Evolutionary conservation across 495 filamentous ascomycete genomes (phyloP).

Genomic region (Alectoria sarmentosa): DNA sequence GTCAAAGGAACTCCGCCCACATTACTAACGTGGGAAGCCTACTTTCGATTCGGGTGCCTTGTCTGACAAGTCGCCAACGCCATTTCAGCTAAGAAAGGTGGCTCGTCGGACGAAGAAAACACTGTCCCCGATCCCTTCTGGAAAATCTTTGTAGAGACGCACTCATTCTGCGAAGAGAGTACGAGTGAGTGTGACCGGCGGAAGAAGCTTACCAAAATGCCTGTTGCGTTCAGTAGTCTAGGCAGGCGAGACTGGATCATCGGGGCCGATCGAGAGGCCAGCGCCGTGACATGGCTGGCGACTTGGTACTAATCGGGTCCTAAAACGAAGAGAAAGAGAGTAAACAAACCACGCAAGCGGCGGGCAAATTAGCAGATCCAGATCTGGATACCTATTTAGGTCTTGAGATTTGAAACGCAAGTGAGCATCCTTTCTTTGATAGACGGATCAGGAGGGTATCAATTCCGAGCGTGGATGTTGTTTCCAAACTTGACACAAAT

Average conservation of each 20-base stretch:
- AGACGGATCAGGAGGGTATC: neutral
- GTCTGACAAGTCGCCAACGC: neutral
- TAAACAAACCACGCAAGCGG: neutral
- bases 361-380: neutral
- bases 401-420: neutral
- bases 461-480: neutral
- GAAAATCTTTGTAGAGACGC: neutral
- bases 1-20: neutral
- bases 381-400: neutral
- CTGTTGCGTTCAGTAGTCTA: neutral
- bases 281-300: neutral
- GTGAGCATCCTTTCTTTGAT: neutral
- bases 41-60: neutral
- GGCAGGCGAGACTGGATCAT: neutral
- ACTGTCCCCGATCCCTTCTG: neutral
- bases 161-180: neutral
- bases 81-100: neutral
- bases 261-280: neutral
- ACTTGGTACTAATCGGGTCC: neutral
- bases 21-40: neutral
- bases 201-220: neutral
- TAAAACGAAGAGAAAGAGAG: neutral
- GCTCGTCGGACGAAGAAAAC: neutral
- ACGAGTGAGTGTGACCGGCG: neutral
- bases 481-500: neutral